Evolutionary conservation across 2,329 filamentous ascomycete species (phyloP).

Genomic region (Epichloe gansuensis): DNA sequence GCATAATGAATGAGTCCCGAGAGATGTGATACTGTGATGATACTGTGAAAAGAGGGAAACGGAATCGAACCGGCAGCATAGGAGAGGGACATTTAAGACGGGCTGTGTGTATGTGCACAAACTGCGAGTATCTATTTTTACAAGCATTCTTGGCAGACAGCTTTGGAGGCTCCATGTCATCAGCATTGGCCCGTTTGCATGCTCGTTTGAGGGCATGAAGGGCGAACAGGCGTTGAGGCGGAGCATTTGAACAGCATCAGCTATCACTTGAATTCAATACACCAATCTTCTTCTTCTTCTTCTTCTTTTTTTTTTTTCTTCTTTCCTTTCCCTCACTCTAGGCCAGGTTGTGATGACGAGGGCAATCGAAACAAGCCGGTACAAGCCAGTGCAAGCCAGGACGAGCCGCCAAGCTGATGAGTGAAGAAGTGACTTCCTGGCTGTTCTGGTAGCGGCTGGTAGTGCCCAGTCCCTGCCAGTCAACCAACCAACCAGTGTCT

Average conservation of each 20-base stretch:
- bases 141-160: background rate
- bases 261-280: background rate
- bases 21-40: background rate
- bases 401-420: too few species aligned
- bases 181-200: background rate
- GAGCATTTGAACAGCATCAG: slow-evolving; percentile 5
- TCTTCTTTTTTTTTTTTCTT: background rate
- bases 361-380: too few species aligned
- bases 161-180: background rate
- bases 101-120: background rate
- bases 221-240: slow-evolving; percentile 6
- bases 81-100: background rate
- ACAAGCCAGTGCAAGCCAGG: too few species aligned
- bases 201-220: background rate
- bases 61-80: background rate
- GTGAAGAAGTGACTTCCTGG: too few species aligned
- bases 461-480: too few species aligned
- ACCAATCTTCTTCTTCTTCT: background rate
- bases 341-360: too few species aligned
- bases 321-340: too few species aligned
- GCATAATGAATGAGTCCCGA: background rate
- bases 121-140: background rate
- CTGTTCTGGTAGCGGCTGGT: too few species aligned
- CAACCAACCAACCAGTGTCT: too few species aligned
- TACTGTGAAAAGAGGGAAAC: background rate